Evolutionary conservation across 495 filamentous ascomycete genomes (phyloP).

Genomic region (Neurospora intermedia): DNA sequence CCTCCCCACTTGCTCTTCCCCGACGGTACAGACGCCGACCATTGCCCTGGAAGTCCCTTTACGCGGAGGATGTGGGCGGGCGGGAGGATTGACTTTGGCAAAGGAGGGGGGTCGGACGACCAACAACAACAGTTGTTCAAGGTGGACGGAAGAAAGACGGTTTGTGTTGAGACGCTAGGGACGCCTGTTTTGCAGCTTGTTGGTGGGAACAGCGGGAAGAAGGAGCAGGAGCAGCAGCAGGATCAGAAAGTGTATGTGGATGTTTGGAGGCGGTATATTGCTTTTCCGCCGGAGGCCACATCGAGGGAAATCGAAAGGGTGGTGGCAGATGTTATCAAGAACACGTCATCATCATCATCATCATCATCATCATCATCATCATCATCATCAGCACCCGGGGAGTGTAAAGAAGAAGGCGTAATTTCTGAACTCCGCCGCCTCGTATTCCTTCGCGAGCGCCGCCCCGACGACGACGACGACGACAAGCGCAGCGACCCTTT

Average conservation of each 20-base stretch:
- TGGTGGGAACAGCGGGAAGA: conserved; percentile 3
- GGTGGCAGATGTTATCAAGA: neutral
- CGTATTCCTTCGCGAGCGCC: neutral
- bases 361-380: too few relatives aligned
- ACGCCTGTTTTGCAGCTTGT: conserved; percentile 33
- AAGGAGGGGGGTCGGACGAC: neutral
- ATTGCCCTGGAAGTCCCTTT: conserved; percentile 55
- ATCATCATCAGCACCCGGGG: too few relatives aligned
- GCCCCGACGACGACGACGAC: too few relatives aligned
- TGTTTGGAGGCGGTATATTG: conserved; percentile 24
- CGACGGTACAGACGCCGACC: conserved; percentile 64
- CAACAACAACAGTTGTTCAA: conserved; percentile 6
- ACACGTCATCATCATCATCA: too few relatives aligned
- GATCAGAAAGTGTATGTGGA: conserved; percentile 35
- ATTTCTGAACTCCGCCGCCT: neutral
- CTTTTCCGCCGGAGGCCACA: neutral
- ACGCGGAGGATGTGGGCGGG: conserved; percentile 73
- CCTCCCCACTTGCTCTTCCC: conserved; percentile 42
- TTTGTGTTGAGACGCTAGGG: conserved; percentile 56
- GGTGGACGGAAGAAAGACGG: conserved; percentile 40
- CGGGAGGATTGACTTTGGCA: conserved; percentile 37
- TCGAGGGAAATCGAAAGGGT: neutral
- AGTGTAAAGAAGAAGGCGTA: neutral
- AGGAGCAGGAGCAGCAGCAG: too few relatives aligned
- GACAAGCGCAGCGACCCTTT: neutral